Evolutionary conservation across 768 basidiomycete species (phyloP), one percentile per base, ranked within the genome.

Genomic region (Trametes sanguinea): DNA sequence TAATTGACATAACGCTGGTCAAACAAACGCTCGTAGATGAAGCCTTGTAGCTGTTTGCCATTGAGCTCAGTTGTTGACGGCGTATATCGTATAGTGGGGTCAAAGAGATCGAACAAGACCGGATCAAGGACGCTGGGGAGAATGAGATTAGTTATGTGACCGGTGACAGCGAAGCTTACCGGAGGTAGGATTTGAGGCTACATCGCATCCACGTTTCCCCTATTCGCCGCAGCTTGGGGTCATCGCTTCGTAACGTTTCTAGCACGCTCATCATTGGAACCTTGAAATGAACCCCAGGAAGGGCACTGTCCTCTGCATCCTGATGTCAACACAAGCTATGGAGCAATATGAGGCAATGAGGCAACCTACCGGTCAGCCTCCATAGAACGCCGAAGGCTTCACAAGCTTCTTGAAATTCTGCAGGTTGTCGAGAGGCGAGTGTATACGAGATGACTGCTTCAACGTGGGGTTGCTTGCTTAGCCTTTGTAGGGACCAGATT

Each of bases 181-280:
- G 85, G 60, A 94, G 78, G 72, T 96, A 96, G 2, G 94, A 95
- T 72, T 90, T 92, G 33, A 98, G 80, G 68, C 87, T 94, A 70
- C 93, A 94, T 30, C 95, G 84, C 90, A 99, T 94, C 97, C 97
- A 99, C 0, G 94, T 94, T 73, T 98, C 96, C 13, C 92, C 92
- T 35, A 91, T 80, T 10, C 94, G 83, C 30, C 90, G 86, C 9
- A 90, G 73, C 62, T 76, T 76, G 7, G 93, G 90, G 65, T 94
- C 87, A 35, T 88, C 86, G 42, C 81, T 87, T 68, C 87, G 88
- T 51, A 98, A 75, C 0, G 88, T 86, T 69, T 96, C 94, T 52
- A 98, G 75, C 33, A 96, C 86, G 46, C 88, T 85, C 82, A 94
- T 88, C 83, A 98, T 82, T 0, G 96, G 96, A 1, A 89, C 80